These are phyloP conservation scores for Harrya chromipes DNA, from an alignment of 768 basidiomycete genomes.

Conservation along the genomic window DNA sequence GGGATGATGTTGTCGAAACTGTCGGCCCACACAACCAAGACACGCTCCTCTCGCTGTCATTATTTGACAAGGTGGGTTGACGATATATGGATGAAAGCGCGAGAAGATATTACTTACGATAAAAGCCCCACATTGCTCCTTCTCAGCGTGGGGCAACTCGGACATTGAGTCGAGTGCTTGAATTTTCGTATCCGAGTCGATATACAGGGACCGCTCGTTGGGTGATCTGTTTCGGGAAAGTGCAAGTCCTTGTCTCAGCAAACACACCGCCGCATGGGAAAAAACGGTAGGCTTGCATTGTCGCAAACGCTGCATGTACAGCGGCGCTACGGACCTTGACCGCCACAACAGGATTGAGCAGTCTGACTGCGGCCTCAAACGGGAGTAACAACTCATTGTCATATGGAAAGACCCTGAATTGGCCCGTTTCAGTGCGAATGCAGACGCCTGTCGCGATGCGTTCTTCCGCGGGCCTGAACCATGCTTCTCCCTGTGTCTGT, in stretches of 20 bases:
- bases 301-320: constrained; percentile 73
- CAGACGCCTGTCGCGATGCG: constrained; percentile 76
- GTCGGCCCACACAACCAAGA: constrained; percentile 83
- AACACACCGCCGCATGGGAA: not conserved
- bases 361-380: constrained; percentile 72
- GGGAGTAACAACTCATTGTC: constrained; percentile 71
- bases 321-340: constrained; percentile 78
- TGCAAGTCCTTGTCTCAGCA: not conserved
- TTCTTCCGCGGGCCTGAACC: constrained; percentile 83
- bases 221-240: constrained; percentile 39
- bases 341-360: constrained; percentile 78
- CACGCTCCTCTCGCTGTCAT: constrained; percentile 71
- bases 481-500: constrained; percentile 78
- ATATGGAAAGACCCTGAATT: constrained; percentile 81
- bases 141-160: constrained; percentile 74
- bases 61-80: not conserved
- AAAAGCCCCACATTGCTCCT: constrained; percentile 90
- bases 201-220: constrained; percentile 55
- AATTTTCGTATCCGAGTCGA: constrained; percentile 79
- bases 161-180: constrained; percentile 74
- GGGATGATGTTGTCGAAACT: constrained; percentile 76
- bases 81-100: not conserved
- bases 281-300: constrained; percentile 45
- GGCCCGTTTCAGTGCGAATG: constrained; percentile 60
- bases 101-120: constrained; percentile 48